phyloP scores from a whole-genome alignment of 306 rosid genomes.

The Cucumis hystrix region DNA sequence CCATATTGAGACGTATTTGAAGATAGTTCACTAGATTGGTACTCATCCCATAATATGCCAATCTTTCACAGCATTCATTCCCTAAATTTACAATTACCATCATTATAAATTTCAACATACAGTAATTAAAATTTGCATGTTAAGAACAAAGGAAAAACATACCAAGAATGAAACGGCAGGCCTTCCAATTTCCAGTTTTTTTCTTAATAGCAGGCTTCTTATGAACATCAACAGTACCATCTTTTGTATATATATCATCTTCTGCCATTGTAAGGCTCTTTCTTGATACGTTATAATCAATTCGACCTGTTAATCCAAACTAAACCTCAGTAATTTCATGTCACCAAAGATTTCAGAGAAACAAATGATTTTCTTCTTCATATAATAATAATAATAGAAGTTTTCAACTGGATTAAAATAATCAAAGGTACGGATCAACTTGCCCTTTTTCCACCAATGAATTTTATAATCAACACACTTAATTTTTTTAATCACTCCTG shows the following conservation, averaged over 20 bases:
- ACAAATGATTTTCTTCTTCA: too few species aligned
- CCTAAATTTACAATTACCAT: conserved; percentile 23
- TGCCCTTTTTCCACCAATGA: not conserved
- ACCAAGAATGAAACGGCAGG: conserved; percentile 80
- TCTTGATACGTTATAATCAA: not conserved
- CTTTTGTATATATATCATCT: conserved; percentile 43
- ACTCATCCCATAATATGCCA: conserved; percentile 89
- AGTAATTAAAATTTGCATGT: not conserved
- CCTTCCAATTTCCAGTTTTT: conserved; percentile 73
- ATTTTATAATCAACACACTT: not conserved
- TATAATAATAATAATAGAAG: not conserved
- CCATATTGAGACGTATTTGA: conserved; percentile 35
- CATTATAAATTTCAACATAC: not conserved
- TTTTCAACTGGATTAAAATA: not conserved
- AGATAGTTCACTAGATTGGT: conserved; percentile 88
- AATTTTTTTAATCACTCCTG: not conserved
- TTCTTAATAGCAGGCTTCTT: conserved; percentile 55
- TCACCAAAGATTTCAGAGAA: not conserved
- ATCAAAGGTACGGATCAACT: not conserved
- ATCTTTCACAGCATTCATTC: conserved; percentile 74
- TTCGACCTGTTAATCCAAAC: not conserved
- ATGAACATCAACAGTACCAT: conserved; percentile 45
- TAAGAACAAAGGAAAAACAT: conserved; percentile 1
- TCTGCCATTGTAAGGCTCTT: conserved; percentile 23
- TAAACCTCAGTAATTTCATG: not conserved